Percentiles rank a stretch among this genome's conserved stretches.
Conservation (phyloP, 495 filamentous ascomycete species). For the Trichoderma gamsii region DNA sequence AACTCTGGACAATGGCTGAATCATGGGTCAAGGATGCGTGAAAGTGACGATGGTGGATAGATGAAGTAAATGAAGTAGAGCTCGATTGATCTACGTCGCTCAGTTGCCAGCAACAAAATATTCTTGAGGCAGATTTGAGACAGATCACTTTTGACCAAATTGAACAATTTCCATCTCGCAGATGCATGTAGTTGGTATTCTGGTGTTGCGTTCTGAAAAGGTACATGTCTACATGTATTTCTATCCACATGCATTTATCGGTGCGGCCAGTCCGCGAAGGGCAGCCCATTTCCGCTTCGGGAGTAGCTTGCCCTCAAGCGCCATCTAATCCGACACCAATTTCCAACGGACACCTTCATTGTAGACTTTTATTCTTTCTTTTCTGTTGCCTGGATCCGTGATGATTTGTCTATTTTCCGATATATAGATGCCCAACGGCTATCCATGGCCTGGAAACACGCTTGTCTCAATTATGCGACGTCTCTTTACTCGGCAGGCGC, state of each 20-base stretch:
- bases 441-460: not conserved
- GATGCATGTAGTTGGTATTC: not conserved
- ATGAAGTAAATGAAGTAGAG: not conserved
- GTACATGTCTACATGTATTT: too few relatives aligned
- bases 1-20: slow-evolving; percentile 9
- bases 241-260: not conserved
- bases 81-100: not conserved
- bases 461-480: not conserved
- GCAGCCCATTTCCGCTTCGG: not conserved
- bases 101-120: not conserved
- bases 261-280: not conserved
- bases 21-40: not conserved
- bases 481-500: not conserved
- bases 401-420: too few relatives aligned
- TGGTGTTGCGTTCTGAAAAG: not conserved
- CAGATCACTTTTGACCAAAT: too few relatives aligned
- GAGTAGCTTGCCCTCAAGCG: not conserved
- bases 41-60: not conserved
- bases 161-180: too few relatives aligned
- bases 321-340: not conserved
- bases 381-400: not conserved
- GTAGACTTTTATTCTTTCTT: not conserved
- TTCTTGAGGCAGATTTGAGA: too few relatives aligned
- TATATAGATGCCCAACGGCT: not conserved
- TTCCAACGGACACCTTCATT: not conserved